Percentiles rank a stretch among this genome's conserved stretches.
Conservation (phyloP, 495 filamentous ascomycete genomes). For the Hypoxylon subgilvum region DNA sequence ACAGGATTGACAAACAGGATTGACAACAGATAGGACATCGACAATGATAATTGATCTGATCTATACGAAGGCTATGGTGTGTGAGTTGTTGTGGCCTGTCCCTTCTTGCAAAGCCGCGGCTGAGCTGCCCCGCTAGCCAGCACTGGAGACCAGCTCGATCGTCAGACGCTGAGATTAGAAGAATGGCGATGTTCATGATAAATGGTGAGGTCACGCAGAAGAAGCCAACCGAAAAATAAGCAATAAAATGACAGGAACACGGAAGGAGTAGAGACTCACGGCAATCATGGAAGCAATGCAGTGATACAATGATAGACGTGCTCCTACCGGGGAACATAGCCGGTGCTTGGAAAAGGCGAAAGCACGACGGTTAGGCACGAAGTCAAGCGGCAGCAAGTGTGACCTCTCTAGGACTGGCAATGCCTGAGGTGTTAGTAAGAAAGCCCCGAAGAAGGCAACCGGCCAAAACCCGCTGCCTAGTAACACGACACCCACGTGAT, state of each 20-base stretch:
- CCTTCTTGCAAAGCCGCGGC: not conserved
- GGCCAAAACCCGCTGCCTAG: conserved; percentile 27
- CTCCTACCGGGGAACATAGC: not conserved
- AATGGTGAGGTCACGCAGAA: not conserved
- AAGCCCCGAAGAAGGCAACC: conserved; percentile 30
- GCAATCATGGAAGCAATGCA: not conserved
- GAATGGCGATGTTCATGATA: not conserved
- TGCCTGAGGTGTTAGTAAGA: not conserved
- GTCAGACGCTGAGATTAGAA: not conserved
- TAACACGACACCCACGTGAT: conserved; percentile 29
- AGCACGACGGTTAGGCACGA: conserved; percentile 7
- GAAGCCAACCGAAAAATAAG: not conserved
- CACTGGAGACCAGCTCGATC: not conserved
- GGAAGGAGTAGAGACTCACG: not conserved
- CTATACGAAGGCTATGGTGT: not conserved
- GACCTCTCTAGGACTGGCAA: conserved; percentile 23
- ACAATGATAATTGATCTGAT: not conserved
- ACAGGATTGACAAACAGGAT: not conserved
- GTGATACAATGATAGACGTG: not conserved
- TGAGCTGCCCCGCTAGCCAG: not conserved
- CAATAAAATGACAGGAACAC: not conserved
- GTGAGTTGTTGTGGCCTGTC: not conserved
- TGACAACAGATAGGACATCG: not conserved
- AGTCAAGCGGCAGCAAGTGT: conserved; percentile 13
- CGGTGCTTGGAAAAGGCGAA: not conserved